Evolutionary conservation across 352 stramenopile genomes (phyloP).

Genomic region (Phytophthora pini): DNA sequence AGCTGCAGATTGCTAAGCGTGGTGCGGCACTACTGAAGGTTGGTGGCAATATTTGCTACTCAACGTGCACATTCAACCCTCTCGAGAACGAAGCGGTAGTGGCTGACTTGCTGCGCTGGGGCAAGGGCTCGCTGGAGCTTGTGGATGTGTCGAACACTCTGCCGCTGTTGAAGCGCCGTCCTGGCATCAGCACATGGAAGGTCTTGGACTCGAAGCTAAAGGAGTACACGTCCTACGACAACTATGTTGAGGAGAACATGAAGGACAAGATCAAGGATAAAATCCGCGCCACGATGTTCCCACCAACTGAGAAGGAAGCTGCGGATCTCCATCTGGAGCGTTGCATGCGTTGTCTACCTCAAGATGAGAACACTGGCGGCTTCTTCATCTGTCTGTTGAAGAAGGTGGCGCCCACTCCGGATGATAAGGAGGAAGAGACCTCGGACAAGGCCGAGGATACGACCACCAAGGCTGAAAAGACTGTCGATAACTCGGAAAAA

Average conservation of each 20-base stretch:
- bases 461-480: slow-evolving; percentile 12
- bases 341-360: slow-evolving; percentile 97
- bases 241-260: slow-evolving; percentile 60
- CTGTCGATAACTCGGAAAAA: slow-evolving; percentile 27
- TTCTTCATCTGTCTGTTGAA: slow-evolving; percentile 99
- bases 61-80: slow-evolving; percentile 98
- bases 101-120: slow-evolving; percentile 92
- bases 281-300: slow-evolving; percentile 91
- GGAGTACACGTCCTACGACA: slow-evolving; percentile 80
- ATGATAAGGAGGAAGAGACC: slow-evolving; percentile 31
- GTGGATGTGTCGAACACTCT: slow-evolving; percentile 88
- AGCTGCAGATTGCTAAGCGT: slow-evolving; percentile 96
- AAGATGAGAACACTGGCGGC: slow-evolving; percentile 96
- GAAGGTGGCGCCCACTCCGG: slow-evolving; percentile 83
- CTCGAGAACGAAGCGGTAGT: slow-evolving; percentile 99
- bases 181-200: slow-evolving; percentile 94
- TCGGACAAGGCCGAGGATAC: slow-evolving; percentile 13
- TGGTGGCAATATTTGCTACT: slow-evolving; percentile 96
- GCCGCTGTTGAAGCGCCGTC: slow-evolving; percentile 84
- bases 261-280: slow-evolving; percentile 82
- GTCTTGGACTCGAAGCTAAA: slow-evolving; percentile 90
- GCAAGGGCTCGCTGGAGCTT: slow-evolving; percentile 91
- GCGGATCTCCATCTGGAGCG: slow-evolving; percentile 87
- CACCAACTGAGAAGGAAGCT: slow-evolving; percentile 82
- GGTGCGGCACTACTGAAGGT: slow-evolving; percentile 93